Evolutionary conservation across 2,329 filamentous ascomycete species (phyloP).

Genomic region (Colletotrichum plurivorum): DNA sequence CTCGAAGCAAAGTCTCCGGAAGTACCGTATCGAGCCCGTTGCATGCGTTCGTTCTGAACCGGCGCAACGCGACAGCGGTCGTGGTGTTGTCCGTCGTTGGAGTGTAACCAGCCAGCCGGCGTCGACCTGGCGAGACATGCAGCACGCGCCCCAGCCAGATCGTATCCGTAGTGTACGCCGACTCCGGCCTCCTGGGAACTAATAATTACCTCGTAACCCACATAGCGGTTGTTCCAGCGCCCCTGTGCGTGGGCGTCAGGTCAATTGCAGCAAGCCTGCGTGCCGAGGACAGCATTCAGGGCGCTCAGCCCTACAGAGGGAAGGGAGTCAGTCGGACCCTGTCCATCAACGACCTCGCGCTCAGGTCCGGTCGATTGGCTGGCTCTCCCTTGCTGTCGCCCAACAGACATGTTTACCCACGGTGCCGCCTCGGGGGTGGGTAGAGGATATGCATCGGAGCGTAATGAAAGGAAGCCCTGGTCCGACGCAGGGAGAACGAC

Average conservation of each 20-base stretch:
- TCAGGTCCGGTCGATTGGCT: neutral
- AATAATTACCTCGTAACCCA: neutral
- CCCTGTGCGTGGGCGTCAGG: slow-evolving; percentile 7
- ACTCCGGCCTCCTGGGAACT: neutral
- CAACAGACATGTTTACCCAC: neutral
- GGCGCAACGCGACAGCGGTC: no score
- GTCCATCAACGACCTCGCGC: no score
- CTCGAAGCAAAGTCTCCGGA: slow-evolving; percentile 2
- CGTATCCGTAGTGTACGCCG: no score
- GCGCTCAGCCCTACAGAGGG: slow-evolving; percentile 33
- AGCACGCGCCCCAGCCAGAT: slow-evolving; percentile 14
- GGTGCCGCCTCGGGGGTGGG: neutral
- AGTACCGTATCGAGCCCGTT: slow-evolving; percentile 5
- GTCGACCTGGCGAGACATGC: slow-evolving; percentile 26
- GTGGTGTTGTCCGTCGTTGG: slow-evolving; percentile 1
- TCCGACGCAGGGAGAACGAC: slow-evolving; percentile 32
- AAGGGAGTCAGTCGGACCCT: neutral
- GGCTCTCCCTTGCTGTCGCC: neutral
- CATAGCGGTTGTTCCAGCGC: slow-evolving; percentile 7
- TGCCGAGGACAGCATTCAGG: slow-evolving; percentile 13
- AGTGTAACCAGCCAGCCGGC: slow-evolving; percentile 32
- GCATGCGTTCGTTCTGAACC: slow-evolving; percentile 18
- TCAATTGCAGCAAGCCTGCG: slow-evolving; percentile 7
- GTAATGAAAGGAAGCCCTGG: slow-evolving; percentile 3
- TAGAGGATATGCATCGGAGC: slow-evolving; percentile 10